Percentiles rank a stretch among this genome's conserved stretches.
Conservation (phyloP, 2,329 filamentous ascomycete genomes). For the Alternaria arbusti region DNA sequence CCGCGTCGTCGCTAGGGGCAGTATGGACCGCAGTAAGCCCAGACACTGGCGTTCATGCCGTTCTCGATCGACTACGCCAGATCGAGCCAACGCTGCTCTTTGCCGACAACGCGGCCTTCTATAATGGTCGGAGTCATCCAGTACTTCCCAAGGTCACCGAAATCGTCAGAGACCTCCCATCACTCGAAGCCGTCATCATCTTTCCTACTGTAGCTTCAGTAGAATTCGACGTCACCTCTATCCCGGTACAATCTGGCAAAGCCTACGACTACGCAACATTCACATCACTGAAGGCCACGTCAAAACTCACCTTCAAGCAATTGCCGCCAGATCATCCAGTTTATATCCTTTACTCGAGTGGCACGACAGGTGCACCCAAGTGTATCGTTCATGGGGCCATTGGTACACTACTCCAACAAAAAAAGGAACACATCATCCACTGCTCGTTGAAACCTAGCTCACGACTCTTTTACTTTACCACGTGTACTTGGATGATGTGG, state of each 20-base stretch:
- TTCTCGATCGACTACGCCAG: constrained; percentile 84
- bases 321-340: constrained; percentile 85
- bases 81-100: constrained; percentile 85
- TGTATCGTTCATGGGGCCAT: constrained; percentile 92
- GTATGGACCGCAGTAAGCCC: constrained; percentile 94
- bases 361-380: constrained; percentile 86
- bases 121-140: constrained; percentile 91
- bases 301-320: constrained; percentile 68
- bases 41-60: constrained; percentile 89
- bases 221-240: constrained; percentile 47
- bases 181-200: constrained; percentile 73
- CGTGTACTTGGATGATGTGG: constrained; percentile 99
- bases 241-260: constrained; percentile 46
- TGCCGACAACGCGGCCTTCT: constrained; percentile 84
- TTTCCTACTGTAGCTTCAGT: constrained; percentile 68
- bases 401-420: constrained; percentile 92
- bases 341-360: constrained; percentile 92
- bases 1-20: constrained; percentile 79
- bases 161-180: constrained; percentile 71
- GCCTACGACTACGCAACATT: constrained; percentile 47
- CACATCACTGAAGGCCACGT: constrained; percentile 48
- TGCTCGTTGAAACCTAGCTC: constrained; percentile 77
- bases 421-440: constrained; percentile 92
- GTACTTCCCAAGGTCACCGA: constrained; percentile 79
- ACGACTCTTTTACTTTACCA: constrained; percentile 90